Evolutionary conservation across 768 basidiomycete species (phyloP), one percentile per base, ranked within the genome.

Genomic region (Filobasidium wieringae): DNA sequence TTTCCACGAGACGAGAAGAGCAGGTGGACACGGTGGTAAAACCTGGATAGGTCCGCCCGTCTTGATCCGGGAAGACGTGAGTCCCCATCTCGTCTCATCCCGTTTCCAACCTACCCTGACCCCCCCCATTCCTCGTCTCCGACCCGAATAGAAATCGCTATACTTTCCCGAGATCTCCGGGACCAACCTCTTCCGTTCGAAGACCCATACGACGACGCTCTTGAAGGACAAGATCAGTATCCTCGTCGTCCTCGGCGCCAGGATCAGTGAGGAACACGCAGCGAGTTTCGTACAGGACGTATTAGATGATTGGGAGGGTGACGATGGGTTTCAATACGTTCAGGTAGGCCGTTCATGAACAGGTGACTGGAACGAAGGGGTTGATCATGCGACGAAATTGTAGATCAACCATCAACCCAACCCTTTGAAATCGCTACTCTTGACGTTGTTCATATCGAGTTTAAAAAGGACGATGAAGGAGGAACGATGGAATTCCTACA

Each of bases 391-490:
- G 4, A 40, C 37, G 17, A 40, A 40, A 24, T 1, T 32, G 11
- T 66, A 79, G 78, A 83, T 96, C 71, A 97, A 97, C 74, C 78
- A 93, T 27, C 93, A 97, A 76, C 87, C 90, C 72, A 97, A 97
- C 74, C 76, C 86, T 5, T 81, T 97, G 63, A 95, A 95, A 76
- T 86, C 87, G 0, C 80, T 91, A 69, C 81, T 97, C 31, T 86
- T 96, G 52, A 83, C 84, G 51, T 75, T 96, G 55, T 93, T 91
- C 76, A 73, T 84, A n/a, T 80, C 80, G 8, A 81, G 82, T 19
- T 80, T 97, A 22, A 83, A 86, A 53, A 76, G 79, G 24, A 76
- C 78, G 2, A 78, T 90, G 0, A 87, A 90, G 0, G 64, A 75
- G 56, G 76, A 80, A 39, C 74, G 84, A 27, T 73, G 72, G 72